A percentile compares a stretch with the other conserved stretches of the same genome.
Evolutionary conservation across 2,329 filamentous ascomycete genomes (phyloP).

Genomic region (Aspergillus oerlinghausenensis): DNA sequence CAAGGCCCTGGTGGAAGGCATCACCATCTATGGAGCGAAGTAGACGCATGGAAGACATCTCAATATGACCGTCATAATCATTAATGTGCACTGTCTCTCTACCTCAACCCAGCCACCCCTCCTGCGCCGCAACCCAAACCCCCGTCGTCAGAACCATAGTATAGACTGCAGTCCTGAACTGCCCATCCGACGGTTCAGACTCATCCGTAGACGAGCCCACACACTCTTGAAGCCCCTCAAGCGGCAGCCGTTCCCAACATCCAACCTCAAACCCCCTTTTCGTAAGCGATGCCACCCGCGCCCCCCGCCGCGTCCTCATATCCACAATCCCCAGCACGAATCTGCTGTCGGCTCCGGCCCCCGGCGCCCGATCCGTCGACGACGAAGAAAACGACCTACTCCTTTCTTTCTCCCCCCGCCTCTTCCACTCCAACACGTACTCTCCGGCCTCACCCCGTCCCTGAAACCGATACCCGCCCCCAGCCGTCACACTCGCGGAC

Average conservation of each 20-base stretch:
- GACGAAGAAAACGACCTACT: not conserved
- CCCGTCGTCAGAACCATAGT: constrained; percentile 29
- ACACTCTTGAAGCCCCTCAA: constrained; percentile 18
- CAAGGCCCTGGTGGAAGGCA: constrained; percentile 38
- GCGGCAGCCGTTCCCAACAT: constrained; percentile 21
- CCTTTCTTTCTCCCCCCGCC: not conserved
- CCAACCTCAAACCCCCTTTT: constrained; percentile 20
- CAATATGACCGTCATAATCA: not conserved
- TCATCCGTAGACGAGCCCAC: not conserved
- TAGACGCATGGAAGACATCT: not conserved
- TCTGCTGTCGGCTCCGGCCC: not conserved
- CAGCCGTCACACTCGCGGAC: not conserved
- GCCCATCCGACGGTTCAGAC: constrained; percentile 10
- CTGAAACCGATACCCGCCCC: constrained; percentile 6
- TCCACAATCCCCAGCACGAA: constrained; percentile 12
- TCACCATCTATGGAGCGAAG: constrained; percentile 8
- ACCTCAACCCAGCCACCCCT: constrained; percentile 21
- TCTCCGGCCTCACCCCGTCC: not conserved
- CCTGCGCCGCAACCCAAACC: constrained; percentile 24
- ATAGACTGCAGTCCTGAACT: constrained; percentile 17
- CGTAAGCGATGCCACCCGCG: constrained; percentile 16
- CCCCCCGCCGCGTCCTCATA: not conserved
- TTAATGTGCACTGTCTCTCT: not conserved
- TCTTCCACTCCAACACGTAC: constrained; percentile 9
- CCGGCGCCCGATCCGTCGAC: not conserved